These are phyloP conservation scores for Solanum hybrid DNA, from an alignment of 305 asterid species.

Conservation along the genomic window DNA sequence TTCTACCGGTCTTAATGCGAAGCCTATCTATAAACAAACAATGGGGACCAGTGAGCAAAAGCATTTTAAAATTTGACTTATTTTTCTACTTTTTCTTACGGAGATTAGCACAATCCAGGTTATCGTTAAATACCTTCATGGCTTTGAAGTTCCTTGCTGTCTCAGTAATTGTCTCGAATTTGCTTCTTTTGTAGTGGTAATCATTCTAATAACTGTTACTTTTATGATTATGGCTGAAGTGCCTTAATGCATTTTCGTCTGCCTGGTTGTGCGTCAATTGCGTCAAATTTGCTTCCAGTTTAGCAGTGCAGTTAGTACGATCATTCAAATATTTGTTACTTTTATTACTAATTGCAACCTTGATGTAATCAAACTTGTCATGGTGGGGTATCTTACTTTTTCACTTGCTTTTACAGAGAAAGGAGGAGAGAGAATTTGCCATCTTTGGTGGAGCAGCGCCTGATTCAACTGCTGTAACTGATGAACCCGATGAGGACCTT, in stretches of 20 bases:
- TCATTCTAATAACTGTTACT: background rate
- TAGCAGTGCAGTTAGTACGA: background rate
- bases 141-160: background rate
- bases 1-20: background rate
- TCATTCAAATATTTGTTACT: background rate
- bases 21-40: background rate
- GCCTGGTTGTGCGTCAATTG: background rate
- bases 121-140: background rate
- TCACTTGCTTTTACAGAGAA: constrained; percentile 45
- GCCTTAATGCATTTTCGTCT: background rate
- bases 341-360: background rate
- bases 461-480: constrained; percentile 27
- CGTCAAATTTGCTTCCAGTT: background rate
- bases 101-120: background rate
- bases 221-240: background rate
- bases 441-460: constrained; percentile 53
- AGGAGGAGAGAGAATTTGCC: constrained; percentile 58
- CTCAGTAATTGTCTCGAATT: background rate
- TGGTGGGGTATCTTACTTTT: background rate
- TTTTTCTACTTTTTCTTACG: background rate
- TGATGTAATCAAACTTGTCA: background rate
- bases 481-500: constrained; percentile 23
- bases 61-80: background rate
- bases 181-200: background rate
- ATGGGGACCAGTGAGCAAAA: background rate